These are phyloP conservation scores for Emydomyces testavorans DNA, from an alignment of 2,329 filamentous ascomycete genomes.

Conservation along the genomic window DNA sequence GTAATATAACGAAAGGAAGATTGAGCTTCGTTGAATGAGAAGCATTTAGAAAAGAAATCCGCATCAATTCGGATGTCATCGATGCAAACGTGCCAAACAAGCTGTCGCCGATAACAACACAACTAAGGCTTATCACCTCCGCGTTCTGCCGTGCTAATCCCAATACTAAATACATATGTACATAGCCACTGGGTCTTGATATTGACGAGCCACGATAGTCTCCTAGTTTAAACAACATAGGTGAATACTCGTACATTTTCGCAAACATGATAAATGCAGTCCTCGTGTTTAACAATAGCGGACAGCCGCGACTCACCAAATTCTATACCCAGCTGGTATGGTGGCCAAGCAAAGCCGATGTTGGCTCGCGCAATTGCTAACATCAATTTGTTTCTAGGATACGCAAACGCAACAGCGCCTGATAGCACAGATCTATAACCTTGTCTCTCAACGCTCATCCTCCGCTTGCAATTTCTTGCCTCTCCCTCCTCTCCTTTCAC, in stretches of 20 bases:
- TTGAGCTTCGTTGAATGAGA: neutral
- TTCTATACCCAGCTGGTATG: slow-evolving; percentile 93
- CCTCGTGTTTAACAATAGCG: slow-evolving; percentile 95
- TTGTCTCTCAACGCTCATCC: slow-evolving; percentile 82
- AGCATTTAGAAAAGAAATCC: neutral
- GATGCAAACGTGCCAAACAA: slow-evolving; percentile 11
- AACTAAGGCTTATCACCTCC: neutral
- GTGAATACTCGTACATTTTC: neutral
- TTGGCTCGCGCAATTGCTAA: slow-evolving; percentile 2
- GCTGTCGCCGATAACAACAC: slow-evolving; percentile 1
- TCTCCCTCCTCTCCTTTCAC: slow-evolving; percentile 52
- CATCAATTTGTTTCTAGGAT: slow-evolving; percentile 48
- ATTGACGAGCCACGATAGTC: too few relatives aligned
- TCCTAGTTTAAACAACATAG: too few relatives aligned
- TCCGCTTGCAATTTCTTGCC: slow-evolving; percentile 97
- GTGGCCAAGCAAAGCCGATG: slow-evolving; percentile 5
- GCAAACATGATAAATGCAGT: slow-evolving; percentile 88
- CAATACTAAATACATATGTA: too few relatives aligned
- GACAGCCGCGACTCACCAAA: slow-evolving; percentile 90
- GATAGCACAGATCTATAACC: slow-evolving; percentile 92
- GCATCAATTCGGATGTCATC: neutral
- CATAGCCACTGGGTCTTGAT: too few relatives aligned
- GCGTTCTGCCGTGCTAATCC: too few relatives aligned
- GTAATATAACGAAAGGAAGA: neutral
- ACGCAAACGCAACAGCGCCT: slow-evolving; percentile 94